A percentile compares a stretch with the other conserved stretches of the same genome.
phyloP scores from a whole-genome alignment of 169 alveolate genomes.

The Plasmodium gallinaceum region DNA sequence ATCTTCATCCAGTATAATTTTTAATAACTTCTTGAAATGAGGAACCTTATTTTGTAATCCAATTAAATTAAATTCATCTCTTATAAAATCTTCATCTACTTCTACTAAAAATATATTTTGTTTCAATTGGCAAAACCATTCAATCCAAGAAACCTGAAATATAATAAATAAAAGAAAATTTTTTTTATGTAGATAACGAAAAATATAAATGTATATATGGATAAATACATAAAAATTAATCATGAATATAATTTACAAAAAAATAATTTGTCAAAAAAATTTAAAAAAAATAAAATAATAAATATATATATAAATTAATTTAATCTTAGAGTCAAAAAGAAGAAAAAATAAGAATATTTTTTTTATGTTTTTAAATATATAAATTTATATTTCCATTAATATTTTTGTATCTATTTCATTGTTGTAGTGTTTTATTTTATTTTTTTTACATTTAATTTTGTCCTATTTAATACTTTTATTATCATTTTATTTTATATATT shows the following conservation, averaged over 20 bases:
- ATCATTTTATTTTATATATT: background rate
- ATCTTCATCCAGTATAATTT: constrained; percentile 90
- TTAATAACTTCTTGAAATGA: constrained; percentile 90
- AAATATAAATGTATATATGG: background rate
- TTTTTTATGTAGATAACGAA: too few species aligned
- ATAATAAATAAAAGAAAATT: background rate
- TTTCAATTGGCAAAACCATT: constrained; percentile 95
- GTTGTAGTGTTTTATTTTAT: background rate
- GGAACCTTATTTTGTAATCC: constrained; percentile 90
- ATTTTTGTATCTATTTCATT: background rate
- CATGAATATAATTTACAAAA: background rate
- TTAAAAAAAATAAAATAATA: background rate
- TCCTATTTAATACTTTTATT: background rate
- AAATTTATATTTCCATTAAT: background rate
- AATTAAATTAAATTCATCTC: constrained; percentile 94
- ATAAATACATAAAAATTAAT: background rate
- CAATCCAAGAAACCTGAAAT: constrained; percentile 94
- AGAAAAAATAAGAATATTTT: background rate
- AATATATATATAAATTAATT: too few species aligned
- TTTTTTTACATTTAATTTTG: too few species aligned
- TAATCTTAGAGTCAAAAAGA: background rate
- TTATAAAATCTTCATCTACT: constrained; percentile 95
- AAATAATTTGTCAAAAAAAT: background rate
- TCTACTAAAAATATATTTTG: constrained; percentile 94
- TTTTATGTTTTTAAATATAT: background rate